Evolutionary conservation across 129 eudicot genomes (phyloP).

Genomic region (Pittosporum tobira): DNA sequence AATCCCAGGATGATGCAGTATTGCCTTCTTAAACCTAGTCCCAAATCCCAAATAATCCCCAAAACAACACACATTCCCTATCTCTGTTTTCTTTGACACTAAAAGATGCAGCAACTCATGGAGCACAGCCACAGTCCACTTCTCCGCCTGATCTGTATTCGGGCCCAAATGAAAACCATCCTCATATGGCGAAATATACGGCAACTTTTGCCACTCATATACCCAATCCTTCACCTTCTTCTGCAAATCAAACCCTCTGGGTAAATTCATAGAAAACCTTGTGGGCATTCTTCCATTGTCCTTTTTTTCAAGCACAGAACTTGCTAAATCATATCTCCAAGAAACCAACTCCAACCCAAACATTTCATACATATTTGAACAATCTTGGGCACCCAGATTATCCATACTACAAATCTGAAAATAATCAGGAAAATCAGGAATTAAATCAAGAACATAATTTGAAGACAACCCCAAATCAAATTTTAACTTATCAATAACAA

Average conservation of each 20-base stretch:
- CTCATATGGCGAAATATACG: constrained; percentile 90
- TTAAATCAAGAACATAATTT: constrained; percentile 40
- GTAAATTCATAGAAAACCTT: constrained; percentile 50
- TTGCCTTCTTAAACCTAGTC: constrained; percentile 63
- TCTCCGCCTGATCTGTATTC: constrained; percentile 76
- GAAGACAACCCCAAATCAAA: constrained; percentile 77
- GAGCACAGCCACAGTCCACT: constrained; percentile 67
- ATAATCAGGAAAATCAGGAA: constrained; percentile 60
- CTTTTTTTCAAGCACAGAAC: constrained; percentile 40
- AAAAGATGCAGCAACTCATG: constrained; percentile 73
- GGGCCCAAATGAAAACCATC: constrained; percentile 78
- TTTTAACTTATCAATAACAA: constrained; percentile 36
- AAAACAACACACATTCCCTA: constrained; percentile 38
- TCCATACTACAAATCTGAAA: constrained; percentile 58
- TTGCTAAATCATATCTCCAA: constrained; percentile 57
- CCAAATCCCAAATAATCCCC: constrained; percentile 85
- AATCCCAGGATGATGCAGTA: constrained; percentile 78
- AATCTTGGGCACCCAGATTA: constrained; percentile 22
- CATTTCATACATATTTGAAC: constrained; percentile 16
- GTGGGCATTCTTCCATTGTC: constrained; percentile 23
- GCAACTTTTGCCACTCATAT: constrained; percentile 71
- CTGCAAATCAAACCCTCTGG: constrained; percentile 80
- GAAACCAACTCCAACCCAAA: constrained; percentile 67
- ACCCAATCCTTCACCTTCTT: constrained; percentile 66
- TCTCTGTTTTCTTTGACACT: constrained; percentile 70